Evolutionary conservation across 2,329 filamentous ascomycete species (phyloP), one percentile per base, ranked within the genome.

Genomic region (Monosporascus sp.): DNA sequence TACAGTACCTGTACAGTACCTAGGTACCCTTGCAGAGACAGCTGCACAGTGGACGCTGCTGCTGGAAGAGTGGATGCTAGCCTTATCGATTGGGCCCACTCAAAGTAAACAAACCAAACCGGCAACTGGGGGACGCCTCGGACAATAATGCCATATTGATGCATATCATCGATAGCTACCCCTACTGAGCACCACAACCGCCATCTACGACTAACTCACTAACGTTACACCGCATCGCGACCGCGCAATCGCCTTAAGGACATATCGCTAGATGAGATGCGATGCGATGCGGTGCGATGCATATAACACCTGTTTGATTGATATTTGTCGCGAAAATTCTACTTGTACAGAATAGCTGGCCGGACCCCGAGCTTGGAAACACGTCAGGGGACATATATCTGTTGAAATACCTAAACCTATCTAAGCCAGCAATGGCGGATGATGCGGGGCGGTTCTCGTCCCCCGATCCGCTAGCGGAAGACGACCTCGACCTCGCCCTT

Each of bases 401-500:
- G 44, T 52, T 38, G 25, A 54, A 41, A 45, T 18, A 49, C 3
- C 18, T 7, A 22, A 48, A 17, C 25, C 48, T 57, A 51, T 18
- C 45, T 38, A 48, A 35, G 47, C 52, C 53, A 55, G 35, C 53
- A 43, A 57, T 65, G 61, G 56, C 58, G 44, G 58, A 60, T 52
- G 54, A 59, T 52, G 64, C 69, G 41, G 66, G 68, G 47, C 56
- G 63, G 45, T 55, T 60, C 35, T 70, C 68, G 47, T 71, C 68
- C 46, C 68, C 68, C 46, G 68, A 70, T 55, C 68, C 68, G 48
- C 61, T 70, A 51, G 63, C 58, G 41, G 62, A 64, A 56, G 58
- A 60, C 37, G 59, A 31, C 27, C 8, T 31, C 27, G 9, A 31
- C 27, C 27, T 31, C 27, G 8, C 27, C 27, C 8, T 61, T 44